Evolutionary conservation across 2,329 filamentous ascomycete species (phyloP).

Genomic region (Colletotrichum chrysophilum): DNA sequence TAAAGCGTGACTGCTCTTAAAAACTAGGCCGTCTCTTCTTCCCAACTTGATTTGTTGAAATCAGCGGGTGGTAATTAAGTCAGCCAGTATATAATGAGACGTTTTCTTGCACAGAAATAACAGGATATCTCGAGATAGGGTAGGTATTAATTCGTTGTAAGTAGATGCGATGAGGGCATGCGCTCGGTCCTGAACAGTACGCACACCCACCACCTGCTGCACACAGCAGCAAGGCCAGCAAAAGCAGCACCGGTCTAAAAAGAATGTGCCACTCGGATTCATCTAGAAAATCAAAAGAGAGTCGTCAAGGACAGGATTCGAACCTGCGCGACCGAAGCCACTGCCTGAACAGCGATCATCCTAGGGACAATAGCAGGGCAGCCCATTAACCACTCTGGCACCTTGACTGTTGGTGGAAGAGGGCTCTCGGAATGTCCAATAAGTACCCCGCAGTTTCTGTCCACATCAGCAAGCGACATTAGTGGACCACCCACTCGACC

Average conservation of each 20-base stretch:
- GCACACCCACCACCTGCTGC: background rate
- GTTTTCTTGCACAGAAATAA: background rate
- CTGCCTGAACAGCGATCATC: background rate
- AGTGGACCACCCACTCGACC: background rate
- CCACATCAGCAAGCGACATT: background rate
- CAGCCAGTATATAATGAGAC: background rate
- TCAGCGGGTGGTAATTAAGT: background rate
- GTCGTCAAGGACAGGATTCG: constrained; percentile 5
- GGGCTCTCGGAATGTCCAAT: accelerated
- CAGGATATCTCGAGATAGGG: background rate
- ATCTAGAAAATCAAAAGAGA: background rate
- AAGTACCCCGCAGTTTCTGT: background rate
- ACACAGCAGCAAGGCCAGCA: background rate
- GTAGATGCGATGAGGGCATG: background rate
- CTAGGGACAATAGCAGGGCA: background rate
- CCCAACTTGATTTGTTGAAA: background rate
- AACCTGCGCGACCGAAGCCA: constrained; percentile 12
- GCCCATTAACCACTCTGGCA: constrained; percentile 14
- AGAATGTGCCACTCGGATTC: background rate
- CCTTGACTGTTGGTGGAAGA: background rate
- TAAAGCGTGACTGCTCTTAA: background rate
- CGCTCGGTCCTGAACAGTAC: background rate
- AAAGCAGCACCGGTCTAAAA: background rate
- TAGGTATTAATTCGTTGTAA: background rate
- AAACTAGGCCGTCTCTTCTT: background rate